A percentile compares a stretch with the other conserved stretches of the same genome.
phyloP scores from a whole-genome alignment of 1,284 basidiomycete species.

The Phaffia rhodozyma region DNA sequence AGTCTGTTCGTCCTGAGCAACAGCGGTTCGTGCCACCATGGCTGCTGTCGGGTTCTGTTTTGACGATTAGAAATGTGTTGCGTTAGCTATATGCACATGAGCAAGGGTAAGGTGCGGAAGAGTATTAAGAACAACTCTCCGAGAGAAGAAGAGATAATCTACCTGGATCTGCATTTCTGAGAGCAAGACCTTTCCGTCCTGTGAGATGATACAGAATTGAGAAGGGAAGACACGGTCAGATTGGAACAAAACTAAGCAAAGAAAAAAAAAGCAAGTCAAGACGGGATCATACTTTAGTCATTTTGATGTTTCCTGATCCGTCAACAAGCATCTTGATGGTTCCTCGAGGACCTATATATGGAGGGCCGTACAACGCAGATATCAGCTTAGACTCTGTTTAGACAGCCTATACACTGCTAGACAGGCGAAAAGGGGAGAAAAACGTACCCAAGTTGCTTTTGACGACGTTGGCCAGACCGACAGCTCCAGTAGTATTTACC shows the following conservation, averaged over 20 bases:
- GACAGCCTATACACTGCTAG: background rate
- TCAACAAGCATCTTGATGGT: constrained; percentile 99
- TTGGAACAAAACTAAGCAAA: background rate
- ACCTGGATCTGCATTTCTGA: constrained; percentile 99
- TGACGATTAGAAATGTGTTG: background rate
- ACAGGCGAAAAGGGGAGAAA: constrained; percentile 7
- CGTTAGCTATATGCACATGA: constrained; percentile 11
- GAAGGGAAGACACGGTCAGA: background rate
- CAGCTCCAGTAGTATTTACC: constrained; percentile 85
- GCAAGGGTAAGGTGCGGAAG: background rate
- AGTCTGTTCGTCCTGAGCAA: constrained; percentile 97
- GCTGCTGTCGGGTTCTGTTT: constrained; percentile 85
- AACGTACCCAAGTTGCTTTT: constrained; percentile 82
- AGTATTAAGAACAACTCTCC: background rate
- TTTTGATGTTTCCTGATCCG: constrained; percentile 98
- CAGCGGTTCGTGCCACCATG: constrained; percentile 96
- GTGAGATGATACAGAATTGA: background rate
- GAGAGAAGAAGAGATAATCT: constrained; percentile 13
- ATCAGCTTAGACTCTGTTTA: background rate
- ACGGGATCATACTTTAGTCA: constrained; percentile 64
- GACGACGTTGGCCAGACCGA: constrained; percentile 94
- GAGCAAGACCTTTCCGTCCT: constrained; percentile 92
- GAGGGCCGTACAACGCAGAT: constrained; percentile 22
- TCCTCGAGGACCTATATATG: constrained; percentile 65
- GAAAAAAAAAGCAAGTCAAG: background rate